Evolutionary conservation across 2,329 filamentous ascomycete genomes (phyloP).

Genomic region (Aspergillus fijiensis): DNA sequence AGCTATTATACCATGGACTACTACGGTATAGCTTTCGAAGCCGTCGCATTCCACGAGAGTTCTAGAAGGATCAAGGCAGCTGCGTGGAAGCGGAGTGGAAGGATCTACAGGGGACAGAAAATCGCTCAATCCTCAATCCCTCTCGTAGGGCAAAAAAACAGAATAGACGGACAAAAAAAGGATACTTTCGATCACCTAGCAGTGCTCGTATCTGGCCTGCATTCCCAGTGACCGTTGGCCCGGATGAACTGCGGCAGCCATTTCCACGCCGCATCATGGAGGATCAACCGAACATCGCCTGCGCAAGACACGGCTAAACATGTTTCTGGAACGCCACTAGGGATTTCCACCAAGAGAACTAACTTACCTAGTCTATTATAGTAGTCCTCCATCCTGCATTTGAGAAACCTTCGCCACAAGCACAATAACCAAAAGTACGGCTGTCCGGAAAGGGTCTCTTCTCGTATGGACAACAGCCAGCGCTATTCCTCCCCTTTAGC

Average conservation of each 20-base stretch:
- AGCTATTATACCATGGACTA: background rate
- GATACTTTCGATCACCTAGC: background rate
- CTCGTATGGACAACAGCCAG: background rate
- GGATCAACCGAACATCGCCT: conserved; percentile 20
- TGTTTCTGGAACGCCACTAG: conserved; percentile 17
- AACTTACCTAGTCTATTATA: background rate
- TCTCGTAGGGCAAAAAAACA: background rate
- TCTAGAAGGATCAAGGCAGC: conserved; percentile 25
- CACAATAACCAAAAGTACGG: background rate
- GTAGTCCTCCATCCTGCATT: background rate
- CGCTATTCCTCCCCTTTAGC: background rate
- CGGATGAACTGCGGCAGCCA: conserved; percentile 1
- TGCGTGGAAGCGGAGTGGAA: conserved; percentile 10
- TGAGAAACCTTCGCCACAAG: background rate
- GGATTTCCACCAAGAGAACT: conserved; percentile 7
- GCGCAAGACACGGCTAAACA: conserved; percentile 14
- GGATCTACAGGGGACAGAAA: conserved; percentile 13
- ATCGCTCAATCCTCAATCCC: background rate
- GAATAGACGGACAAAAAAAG: background rate
- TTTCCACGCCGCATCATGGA: conserved; percentile 7
- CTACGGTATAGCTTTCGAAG: conserved; percentile 9
- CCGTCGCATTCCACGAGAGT: conserved; percentile 17
- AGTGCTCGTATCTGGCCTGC: background rate
- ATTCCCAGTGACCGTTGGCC: background rate
- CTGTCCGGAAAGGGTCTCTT: background rate